Base-by-base conservation (phyloP, 2,329 filamentous ascomycete genomes). In the Calonectria pauciramosa region DNA sequence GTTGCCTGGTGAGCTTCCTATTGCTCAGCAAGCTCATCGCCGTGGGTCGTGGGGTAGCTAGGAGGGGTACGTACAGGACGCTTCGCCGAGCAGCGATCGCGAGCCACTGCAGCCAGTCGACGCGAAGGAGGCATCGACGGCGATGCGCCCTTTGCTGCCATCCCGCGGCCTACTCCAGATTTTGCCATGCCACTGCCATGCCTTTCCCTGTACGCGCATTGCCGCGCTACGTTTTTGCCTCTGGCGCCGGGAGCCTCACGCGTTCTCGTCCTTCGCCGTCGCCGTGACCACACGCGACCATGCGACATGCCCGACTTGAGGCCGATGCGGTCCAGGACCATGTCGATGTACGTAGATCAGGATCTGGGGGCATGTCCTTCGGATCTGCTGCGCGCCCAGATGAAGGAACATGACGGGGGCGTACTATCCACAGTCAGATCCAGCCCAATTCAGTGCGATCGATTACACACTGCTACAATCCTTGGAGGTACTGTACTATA, bases 1-100 rank as follows among this genome's bases (percentile, higher is more conserved):
- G 66, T 66, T 60, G 60, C 63, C 72, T 79, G 80, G 80, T 72
- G 72, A 41, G 70, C 73, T 80, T 81, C 80, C 80, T 79, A 81
- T 81, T 81, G 79, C 77, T 74, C 76, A 71, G 75, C 71, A 59
- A 65, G 47, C 68, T 70, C 68, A 70, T 70, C 68, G 63, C 51
- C 54, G 44, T 32, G 68, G 68, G 70, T 65, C 77, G 76, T 81
- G 80, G 79, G 77, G 80, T 75, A 80, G 56, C 16, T 44, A 59
- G 26, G 60, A 32, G 71, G 51, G 67, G 64, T 72, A 70, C 73
- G 70, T 75, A 71, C 72, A 51, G 63, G 63, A 69, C 75, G 68
- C 72, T 73, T 68, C 68, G 60, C 76, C 73, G 68, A 65, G 34
- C 47, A 51, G 66, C 71, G 47, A 73, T 70, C 60, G 60, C 44